Percentiles rank a stretch among this genome's conserved stretches.
Conservation (phyloP, 305 asterid genomes). For the Fraxinus paxiana region DNA sequence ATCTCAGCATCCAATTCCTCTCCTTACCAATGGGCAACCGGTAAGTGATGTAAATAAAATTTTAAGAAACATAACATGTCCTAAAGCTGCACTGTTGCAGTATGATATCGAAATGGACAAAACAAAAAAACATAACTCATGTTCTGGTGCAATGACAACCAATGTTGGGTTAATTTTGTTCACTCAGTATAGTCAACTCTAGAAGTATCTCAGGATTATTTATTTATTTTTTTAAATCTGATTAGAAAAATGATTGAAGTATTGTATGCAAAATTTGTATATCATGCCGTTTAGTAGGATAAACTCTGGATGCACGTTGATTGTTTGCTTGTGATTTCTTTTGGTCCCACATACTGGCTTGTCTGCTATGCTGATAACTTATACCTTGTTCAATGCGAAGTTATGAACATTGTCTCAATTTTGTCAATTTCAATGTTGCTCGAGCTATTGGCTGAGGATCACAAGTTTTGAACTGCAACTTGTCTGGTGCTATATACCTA, state of each 20-base stretch:
- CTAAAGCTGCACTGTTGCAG: not conserved
- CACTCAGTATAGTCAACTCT: not conserved
- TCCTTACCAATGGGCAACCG: constrained; percentile 63
- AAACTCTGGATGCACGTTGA: not conserved
- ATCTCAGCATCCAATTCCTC: constrained; percentile 71
- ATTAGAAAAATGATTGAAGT: not conserved
- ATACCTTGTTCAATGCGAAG: not conserved
- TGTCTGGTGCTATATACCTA: not conserved
- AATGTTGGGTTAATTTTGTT: not conserved
- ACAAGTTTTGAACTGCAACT: not conserved
- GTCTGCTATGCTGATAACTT: not conserved
- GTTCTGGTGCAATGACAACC: not conserved
- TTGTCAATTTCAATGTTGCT: not conserved
- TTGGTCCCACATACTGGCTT: not conserved
- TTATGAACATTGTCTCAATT: not conserved
- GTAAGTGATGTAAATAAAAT: constrained; percentile 36
- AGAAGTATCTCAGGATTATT: not conserved
- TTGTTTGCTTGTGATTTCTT: not conserved
- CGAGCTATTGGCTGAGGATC: not conserved
- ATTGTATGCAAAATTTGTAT: not conserved
- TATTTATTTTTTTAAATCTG: not conserved
- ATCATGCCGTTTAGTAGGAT: not conserved
- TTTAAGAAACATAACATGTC: not conserved
- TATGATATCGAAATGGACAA: not conserved
- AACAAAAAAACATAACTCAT: not conserved